Base-by-base conservation (phyloP, 805 yeast genomes). In the Candida anglica region DNA sequence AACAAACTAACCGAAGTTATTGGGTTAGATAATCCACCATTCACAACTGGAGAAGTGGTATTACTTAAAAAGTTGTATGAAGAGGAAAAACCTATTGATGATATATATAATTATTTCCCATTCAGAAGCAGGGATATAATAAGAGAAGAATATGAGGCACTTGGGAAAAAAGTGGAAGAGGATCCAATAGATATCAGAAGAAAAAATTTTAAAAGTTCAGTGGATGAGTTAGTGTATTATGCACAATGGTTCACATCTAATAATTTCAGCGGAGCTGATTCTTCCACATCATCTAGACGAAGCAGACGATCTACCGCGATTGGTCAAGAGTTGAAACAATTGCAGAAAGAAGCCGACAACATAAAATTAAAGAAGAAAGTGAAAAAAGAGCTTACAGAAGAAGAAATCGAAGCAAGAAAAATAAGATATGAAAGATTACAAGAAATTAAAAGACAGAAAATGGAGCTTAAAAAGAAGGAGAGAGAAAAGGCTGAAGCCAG, bases 191-290 rank as follows among this genome's bases (percentile, higher is more conserved):
- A 30, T 9, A 11, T 15, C 6, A 20, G 14, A 21, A 30, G n/a
- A n/a, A n/a, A n/a, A n/a, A n/a, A n/a, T n/a, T n/a, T n/a, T n/a
- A n/a, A 32, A 19, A 26, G 22, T 15, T 24, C 28, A 5, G 15
- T 32, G 17, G 69, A 63, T 23, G 42, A 56, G 19, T 51, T 66
- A 17, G 41, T 61, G 6, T 66, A 64, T 38, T 67, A 61, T 33
- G 69, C 71, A 0, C 52, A 60, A 34, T 66, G 71, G 72, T 54
- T 51, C 28, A 32, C 53, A 1, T 50, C 58, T 4, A 47, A 44
- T 39, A 26, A 17, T 8, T 32, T 32, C 17, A 22, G 19, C 15
- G 34, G 33, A 4, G 37, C 35, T 3, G 8, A 19, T 9, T 27
- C 30, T 6, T 15, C 36, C 7, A 19, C 34, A 15, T 11, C 35